phyloP scores from a whole-genome alignment of 2,329 filamentous ascomycete genomes.

The Colletotrichum scovillei region DNA sequence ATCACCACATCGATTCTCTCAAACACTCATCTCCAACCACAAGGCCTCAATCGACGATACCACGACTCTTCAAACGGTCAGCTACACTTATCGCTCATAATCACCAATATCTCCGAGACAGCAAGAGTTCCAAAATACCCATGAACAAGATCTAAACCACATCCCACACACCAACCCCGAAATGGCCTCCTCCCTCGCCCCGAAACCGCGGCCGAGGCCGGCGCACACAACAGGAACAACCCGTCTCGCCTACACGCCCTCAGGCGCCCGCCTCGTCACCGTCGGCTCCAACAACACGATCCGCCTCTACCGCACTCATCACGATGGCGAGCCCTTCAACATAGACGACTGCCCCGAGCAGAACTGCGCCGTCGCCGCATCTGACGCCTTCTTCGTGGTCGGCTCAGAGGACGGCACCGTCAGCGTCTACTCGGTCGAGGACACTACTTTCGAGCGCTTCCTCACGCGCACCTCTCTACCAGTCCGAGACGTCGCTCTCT shows the following conservation, averaged over 20 bases:
- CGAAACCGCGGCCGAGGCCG: conserved; percentile 72
- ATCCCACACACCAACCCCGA: background rate
- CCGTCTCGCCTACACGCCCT: conserved; percentile 87
- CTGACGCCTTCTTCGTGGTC: conserved; percentile 85
- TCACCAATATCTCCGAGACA: background rate
- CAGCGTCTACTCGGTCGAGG: conserved; percentile 86
- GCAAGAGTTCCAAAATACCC: background rate
- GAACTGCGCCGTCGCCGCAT: conserved; percentile 80
- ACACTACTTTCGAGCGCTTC: conserved; percentile 81
- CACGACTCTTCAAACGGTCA: background rate
- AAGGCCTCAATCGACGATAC: background rate
- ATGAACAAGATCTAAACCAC: background rate
- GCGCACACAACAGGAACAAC: conserved; percentile 88
- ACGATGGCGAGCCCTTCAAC: conserved; percentile 90
- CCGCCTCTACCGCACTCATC: conserved; percentile 90
- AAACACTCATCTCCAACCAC: conserved; percentile 18
- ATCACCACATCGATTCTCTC: background rate
- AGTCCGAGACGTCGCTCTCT: conserved; percentile 86
- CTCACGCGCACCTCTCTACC: conserved; percentile 87
- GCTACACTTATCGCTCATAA: background rate
- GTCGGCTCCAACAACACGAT: conserved; percentile 95
- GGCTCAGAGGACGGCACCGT: conserved; percentile 97
- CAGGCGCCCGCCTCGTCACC: conserved; percentile 88
- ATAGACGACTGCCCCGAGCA: conserved; percentile 92
- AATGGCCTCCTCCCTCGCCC: conserved; percentile 50